Base-by-base conservation (phyloP, 345 rosid species). In the Fremontodendron californicum region DNA sequence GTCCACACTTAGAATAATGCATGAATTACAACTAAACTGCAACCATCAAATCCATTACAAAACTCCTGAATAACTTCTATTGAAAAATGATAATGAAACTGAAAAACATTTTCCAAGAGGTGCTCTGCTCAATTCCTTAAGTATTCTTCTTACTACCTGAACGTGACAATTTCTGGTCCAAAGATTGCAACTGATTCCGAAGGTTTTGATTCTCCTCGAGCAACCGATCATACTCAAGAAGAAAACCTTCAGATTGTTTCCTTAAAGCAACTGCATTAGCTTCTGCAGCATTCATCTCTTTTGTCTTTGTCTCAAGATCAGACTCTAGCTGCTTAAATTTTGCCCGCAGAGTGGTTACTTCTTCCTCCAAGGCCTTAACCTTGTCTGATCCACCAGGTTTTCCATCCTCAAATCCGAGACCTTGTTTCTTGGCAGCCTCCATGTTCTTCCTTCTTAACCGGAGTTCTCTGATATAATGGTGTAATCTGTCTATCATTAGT, bases 401-500 rank as follows among this genome's bases (percentile, higher is more conserved):
- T 27, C 80, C 91, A 77, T 90, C 92, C 82, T 91, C 97, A 75
- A 87, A 75, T 13, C 83, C 79, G 29, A 81, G 86, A 79, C 79
- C 88, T 86, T 89, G 94, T 63, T 88, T 90, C 90, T 90, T 90
- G 64, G 77, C 82, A 72, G 86, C 92, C 77, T 93, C 98, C 93
- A 92, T 85, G 54, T 39, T 89, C 83, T 92, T 92, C 86, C 98
- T 91, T 82, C 93, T 79, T 9, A 91, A 78, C 1, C 93, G 90
- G 39, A 93, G 90, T 74, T 96, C 99, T 83, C 96, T 89, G 74
- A 96, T 91, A 81, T 89, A 90, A 78, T 96, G 96, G 77, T 96
- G 99, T 33, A 91, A 84, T 78, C 97, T 90, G 87, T 92, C 97
- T 82, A 92, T 89, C 98, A 93, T 86, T 18, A 93, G 84, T n/a